Conservation (phyloP, 345 rosid genomes). For the Melastoma malabathricum region DNA sequence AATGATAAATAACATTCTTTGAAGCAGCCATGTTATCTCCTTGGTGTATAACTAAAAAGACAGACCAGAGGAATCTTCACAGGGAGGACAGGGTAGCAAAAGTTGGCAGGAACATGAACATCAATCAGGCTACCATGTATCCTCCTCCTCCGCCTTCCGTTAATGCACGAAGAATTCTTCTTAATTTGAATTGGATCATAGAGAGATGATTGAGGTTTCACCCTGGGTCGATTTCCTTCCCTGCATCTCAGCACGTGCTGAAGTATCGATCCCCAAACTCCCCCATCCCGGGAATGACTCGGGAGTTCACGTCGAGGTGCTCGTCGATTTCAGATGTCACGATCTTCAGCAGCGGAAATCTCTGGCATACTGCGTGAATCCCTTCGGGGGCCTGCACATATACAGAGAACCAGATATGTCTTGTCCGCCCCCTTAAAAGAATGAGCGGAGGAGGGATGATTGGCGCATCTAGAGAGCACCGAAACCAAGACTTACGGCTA, state of each 20-base stretch:
- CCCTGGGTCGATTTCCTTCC: background rate
- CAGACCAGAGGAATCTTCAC: too few relatives aligned
- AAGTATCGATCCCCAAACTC: conserved; percentile 86
- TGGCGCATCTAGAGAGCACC: too few relatives aligned
- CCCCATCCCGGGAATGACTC: conserved; percentile 85
- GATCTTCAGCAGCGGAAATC: conserved; percentile 66
- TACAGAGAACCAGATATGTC: background rate
- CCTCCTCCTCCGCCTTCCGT: too few relatives aligned
- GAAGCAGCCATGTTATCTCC: too few relatives aligned
- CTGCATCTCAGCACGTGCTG: conserved; percentile 30
- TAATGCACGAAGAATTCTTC: too few relatives aligned
- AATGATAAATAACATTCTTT: too few relatives aligned
- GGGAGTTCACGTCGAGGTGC: conserved; percentile 34
- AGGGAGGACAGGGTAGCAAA: too few relatives aligned
- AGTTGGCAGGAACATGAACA: too few relatives aligned
- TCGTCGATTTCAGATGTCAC: conserved; percentile 84
- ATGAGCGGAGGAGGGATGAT: background rate
- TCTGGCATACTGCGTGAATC: conserved; percentile 54
- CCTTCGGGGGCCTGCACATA: conserved; percentile 76
- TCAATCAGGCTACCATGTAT: too few relatives aligned
- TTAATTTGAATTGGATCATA: too few relatives aligned
- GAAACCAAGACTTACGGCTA: conserved; percentile 43
- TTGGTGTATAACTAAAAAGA: too few relatives aligned
- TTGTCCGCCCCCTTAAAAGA: background rate
- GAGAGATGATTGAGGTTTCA: too few relatives aligned